Evolutionary conservation across 1,284 basidiomycete species (phyloP).

Genomic region (Sanghuangporus baumii): DNA sequence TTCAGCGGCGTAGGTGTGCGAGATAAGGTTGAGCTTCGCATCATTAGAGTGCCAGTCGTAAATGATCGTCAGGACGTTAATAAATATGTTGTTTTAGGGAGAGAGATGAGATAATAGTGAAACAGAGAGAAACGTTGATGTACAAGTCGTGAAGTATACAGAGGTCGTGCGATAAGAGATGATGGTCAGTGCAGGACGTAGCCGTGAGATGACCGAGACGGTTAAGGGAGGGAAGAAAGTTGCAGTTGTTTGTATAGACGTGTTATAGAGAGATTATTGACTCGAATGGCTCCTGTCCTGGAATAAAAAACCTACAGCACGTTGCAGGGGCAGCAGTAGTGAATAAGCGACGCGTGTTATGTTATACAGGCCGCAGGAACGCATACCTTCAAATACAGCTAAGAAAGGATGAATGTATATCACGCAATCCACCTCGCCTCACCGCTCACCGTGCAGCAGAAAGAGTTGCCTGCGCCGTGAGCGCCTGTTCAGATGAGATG

Average conservation of each 20-base stretch:
- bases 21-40: conserved; percentile 25
- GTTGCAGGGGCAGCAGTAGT: background rate
- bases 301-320: background rate
- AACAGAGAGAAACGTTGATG: background rate
- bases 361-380: background rate
- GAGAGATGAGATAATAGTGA: background rate
- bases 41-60: background rate
- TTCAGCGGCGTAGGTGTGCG: conserved; percentile 27
- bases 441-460: background rate
- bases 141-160: conserved; percentile 10
- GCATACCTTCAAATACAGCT: conserved; percentile 1
- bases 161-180: conserved; percentile 3
- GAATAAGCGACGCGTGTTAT: background rate
- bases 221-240: background rate
- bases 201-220: conserved; percentile 13
- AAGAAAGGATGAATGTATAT: background rate
- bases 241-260: background rate
- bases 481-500: background rate
- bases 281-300: conserved; percentile 3
- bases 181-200: conserved; percentile 14
- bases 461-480: background rate
- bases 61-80: conserved; percentile 6
- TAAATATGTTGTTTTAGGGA: background rate
- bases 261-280: conserved; percentile 1
- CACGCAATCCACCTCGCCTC: background rate